Evolutionary conservation across 2,329 filamentous ascomycete species (phyloP), one percentile per base, ranked within the genome.

Genomic region (Coniochaeta prunicola): DNA sequence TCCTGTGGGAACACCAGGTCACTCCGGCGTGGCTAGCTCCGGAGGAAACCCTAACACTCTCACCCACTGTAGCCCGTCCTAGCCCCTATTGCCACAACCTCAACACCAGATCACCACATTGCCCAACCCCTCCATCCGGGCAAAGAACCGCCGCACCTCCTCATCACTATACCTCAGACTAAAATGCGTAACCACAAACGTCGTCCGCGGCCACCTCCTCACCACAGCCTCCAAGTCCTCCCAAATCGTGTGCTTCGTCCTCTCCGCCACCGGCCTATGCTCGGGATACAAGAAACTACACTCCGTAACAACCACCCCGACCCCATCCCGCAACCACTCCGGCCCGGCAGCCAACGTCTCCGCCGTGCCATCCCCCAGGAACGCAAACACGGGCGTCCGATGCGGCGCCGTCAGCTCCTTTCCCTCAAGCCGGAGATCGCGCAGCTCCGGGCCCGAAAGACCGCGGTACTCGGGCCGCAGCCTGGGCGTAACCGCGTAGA

Each of bases 181-280:
- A 59, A 80, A 80, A 63, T 80, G 77, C 63, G 67, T 79, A 53
- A 80, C 60, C 28, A 80, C 71, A 65, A 79, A 80, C 4, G 69
- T 76, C 9, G 76, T 79, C 45, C 58, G 58, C 0, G 72, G 71
- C 72, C 74, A 79, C 59, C 67, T 70, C 30, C 76, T 66, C 21
- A 80, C 68, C 4, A 80, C 73, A 17, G 65, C 67, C 62, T 79
- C 77, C 50, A 80, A 63, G 45, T 80, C 77, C 15, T 62, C 62
- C 77, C 77, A 80, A 28, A 73, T 65, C 0, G 77, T 80, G 60
- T 80, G 78, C 64, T 77, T 77, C 5, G 78, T 80, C 67, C 73
- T 73, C 10, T 67, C 70, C 1, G 77, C 77, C 67, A 79, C 77
- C 2, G 64, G 66, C 19, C 71, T 66, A 63, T 80, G 78, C 62